Evolutionary conservation across 2,329 filamentous ascomycete species (phyloP).

Genomic region (Hymenoscyphus fraxineus): DNA sequence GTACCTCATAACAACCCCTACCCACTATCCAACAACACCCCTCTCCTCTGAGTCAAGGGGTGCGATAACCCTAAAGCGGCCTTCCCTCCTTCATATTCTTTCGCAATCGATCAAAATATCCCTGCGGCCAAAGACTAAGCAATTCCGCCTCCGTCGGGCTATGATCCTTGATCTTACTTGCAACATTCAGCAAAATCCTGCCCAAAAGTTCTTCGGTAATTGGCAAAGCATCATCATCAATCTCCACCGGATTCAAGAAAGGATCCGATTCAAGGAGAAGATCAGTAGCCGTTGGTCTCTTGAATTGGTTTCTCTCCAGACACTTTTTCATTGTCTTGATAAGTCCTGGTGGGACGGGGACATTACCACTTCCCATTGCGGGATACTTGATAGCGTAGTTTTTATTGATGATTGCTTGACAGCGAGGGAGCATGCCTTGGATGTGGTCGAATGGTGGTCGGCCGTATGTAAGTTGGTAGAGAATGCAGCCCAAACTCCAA

Average conservation of each 20-base stretch:
- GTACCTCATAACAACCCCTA: neutral
- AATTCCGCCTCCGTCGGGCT: slow-evolving; percentile 57
- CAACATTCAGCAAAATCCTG: slow-evolving; percentile 60
- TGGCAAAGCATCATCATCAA: slow-evolving; percentile 50
- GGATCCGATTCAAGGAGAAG: slow-evolving; percentile 56
- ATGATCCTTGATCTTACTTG: slow-evolving; percentile 53
- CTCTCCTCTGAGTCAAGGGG: neutral
- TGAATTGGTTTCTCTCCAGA: slow-evolving; percentile 57
- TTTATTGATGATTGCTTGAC: slow-evolving; percentile 81
- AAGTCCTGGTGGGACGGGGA: slow-evolving; percentile 55
- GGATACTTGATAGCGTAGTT: slow-evolving; percentile 71
- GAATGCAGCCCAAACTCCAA: slow-evolving; percentile 92
- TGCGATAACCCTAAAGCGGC: slow-evolving; percentile 12
- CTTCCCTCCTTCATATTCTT: slow-evolving; percentile 29
- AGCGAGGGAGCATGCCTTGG: slow-evolving; percentile 77
- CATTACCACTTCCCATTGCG: slow-evolving; percentile 62
- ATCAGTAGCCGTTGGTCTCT: slow-evolving; percentile 61
- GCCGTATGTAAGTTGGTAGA: slow-evolving; percentile 99
- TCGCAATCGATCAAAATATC: slow-evolving; percentile 57
- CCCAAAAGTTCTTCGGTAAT: slow-evolving; percentile 60
- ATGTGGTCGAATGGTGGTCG: slow-evolving; percentile 93
- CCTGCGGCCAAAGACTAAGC: slow-evolving; percentile 53
- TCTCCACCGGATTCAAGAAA: slow-evolving; percentile 60
- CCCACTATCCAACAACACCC: neutral
- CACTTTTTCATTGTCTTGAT: slow-evolving; percentile 61